A percentile compares a stretch with the other conserved stretches of the same genome.
Conservation (phyloP, 352 stramenopile species). For the Phytophthora uliginosa region DNA sequence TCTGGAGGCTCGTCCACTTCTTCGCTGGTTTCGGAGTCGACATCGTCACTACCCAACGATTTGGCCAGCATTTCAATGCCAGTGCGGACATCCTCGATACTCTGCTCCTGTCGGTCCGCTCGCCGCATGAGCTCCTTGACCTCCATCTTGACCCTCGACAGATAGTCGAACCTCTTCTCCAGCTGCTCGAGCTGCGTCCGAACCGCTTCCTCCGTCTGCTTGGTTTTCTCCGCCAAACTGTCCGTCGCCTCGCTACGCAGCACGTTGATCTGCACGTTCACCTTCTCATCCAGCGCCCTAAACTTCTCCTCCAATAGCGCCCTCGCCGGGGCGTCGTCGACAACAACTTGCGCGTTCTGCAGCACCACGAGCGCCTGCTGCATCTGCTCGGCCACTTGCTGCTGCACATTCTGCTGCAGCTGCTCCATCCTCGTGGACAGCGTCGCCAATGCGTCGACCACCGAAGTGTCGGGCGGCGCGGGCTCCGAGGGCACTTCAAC, state of each 20-base stretch:
- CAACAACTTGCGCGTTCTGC: slow-evolving; percentile 7
- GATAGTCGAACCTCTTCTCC: slow-evolving; percentile 79
- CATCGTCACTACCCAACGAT: slow-evolving; percentile 71
- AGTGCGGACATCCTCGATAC: slow-evolving; percentile 66
- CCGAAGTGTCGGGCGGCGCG: slow-evolving; percentile 12
- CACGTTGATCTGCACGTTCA: slow-evolving; percentile 31
- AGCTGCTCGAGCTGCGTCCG: slow-evolving; percentile 60
- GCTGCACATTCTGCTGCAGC: slow-evolving; percentile 31
- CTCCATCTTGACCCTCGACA: slow-evolving; percentile 80
- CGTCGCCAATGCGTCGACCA: slow-evolving; percentile 22
- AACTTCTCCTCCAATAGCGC: slow-evolving; percentile 35
- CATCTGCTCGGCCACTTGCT: slow-evolving; percentile 35
- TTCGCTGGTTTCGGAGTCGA: slow-evolving; percentile 55
- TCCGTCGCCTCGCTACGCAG: slow-evolving; percentile 30
- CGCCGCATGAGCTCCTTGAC: slow-evolving; percentile 70
- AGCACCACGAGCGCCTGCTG: slow-evolving; percentile 17
- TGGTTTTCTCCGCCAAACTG: slow-evolving; percentile 28
- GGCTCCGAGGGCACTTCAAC: slow-evolving; percentile 27
- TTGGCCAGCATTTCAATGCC: slow-evolving; percentile 72
- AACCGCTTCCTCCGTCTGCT: slow-evolving; percentile 61
- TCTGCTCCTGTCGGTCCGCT: slow-evolving; percentile 73
- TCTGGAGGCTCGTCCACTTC: slow-evolving; percentile 13
- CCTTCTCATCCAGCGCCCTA: slow-evolving; percentile 37
- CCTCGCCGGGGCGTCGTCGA: slow-evolving; percentile 36
- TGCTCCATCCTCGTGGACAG: slow-evolving; percentile 33